These are phyloP conservation scores for Penicillium sp. DNA, from an alignment of 2,329 filamentous ascomycete genomes.

Conservation along the genomic window DNA sequence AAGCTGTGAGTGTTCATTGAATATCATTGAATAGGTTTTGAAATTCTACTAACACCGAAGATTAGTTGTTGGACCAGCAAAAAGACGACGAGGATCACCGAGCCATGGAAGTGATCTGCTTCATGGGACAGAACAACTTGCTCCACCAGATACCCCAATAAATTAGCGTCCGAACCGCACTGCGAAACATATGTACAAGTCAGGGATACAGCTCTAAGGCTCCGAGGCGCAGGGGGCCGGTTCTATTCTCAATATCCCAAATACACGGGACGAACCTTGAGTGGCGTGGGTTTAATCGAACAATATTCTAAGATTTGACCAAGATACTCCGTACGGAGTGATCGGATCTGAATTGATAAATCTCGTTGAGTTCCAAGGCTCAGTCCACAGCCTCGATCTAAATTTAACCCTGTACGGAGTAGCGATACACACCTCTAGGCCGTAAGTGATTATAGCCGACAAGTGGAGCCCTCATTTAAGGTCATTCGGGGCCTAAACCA, in stretches of 20 bases:
- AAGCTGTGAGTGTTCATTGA: slow-evolving; percentile 37
- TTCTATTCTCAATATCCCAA: background rate
- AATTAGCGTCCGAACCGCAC: slow-evolving; percentile 1
- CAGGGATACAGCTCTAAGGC: background rate
- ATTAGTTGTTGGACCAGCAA: slow-evolving; percentile 45
- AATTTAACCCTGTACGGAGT: background rate
- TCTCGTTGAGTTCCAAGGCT: background rate
- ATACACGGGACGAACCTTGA: background rate
- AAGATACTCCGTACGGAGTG: no score
- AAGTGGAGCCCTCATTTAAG: slow-evolving; percentile 5
- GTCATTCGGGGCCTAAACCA: background rate
- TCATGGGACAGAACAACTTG: slow-evolving; percentile 39
- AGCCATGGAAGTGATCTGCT: slow-evolving; percentile 45
- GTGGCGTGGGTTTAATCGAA: slow-evolving; percentile 1
- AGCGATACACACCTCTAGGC: background rate
- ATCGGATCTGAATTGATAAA: no score
- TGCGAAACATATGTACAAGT: background rate
- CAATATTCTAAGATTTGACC: background rate
- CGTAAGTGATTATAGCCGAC: slow-evolving; percentile 6
- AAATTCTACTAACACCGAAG: slow-evolving; percentile 2
- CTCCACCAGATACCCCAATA: slow-evolving; percentile 6
- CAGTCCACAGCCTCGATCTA: background rate
- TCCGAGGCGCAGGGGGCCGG: slow-evolving; percentile 5
- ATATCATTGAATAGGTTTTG: background rate
- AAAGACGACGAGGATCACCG: slow-evolving; percentile 44